Base-by-base conservation (phyloP, 768 basidiomycete species). In the Mrakia gelida region DNA sequence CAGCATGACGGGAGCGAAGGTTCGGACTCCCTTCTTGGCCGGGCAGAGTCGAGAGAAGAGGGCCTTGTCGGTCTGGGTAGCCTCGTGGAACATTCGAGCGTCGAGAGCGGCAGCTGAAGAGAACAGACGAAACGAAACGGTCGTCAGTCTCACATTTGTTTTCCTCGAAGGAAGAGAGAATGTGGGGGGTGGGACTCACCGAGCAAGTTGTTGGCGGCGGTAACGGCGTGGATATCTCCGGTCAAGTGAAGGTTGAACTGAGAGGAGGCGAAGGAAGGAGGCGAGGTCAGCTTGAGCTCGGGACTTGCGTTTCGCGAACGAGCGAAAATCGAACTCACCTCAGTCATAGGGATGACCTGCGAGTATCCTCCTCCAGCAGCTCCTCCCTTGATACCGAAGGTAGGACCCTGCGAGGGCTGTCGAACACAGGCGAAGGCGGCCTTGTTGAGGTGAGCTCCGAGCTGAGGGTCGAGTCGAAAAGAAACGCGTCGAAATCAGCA, bases 291-390 rank as follows among this genome's bases (percentile, higher is more conserved):
- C n/a, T 10, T 84, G 75, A 80, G 92, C 92, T 87, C 49, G 2
- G 3, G 49, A 18, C 4, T 10, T 45, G 1, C 11, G 7, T 45
- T 13, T 45, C 11, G 15, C 2, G 45, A 49, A 49, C 3, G 18
- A 52, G 18, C 2, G 3, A 7, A 52, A 13, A 52, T 21, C 13
- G 21, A 7, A 52, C 49, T 52, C 49, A 52, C 49, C 49, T 98
- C 96, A 82, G 98, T 96, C 96, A 98, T 98, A 61, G 96, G 96
- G 85, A 98, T 98, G 82, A 99, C 93, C 83, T 97, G 95, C 83
- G 93, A 94, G 87, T 98, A 99, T 73, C 96, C 96, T 79, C 96
- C 96, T 59, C 97, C 96, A 62, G 96, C 96, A 54, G 96, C 96
- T 81, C 96, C 97, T 81, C 96, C 96, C 85, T 99, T 99, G 87